Evolutionary conservation across 257 asterid species (phyloP).

Genomic region (Eucommia ulmoides): DNA sequence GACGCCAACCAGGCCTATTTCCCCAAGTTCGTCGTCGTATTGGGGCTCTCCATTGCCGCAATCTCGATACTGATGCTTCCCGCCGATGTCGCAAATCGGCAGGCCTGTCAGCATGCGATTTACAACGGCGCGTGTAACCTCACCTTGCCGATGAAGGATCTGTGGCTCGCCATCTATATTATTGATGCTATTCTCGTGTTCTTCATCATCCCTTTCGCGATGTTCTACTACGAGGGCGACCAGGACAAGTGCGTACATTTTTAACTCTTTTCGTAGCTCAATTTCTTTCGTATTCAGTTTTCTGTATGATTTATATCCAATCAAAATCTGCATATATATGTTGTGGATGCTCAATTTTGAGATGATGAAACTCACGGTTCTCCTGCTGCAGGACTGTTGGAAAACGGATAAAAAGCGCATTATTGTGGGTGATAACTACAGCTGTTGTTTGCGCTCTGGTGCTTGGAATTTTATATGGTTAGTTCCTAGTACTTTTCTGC

Average conservation of each 20-base stretch:
- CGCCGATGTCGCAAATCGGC: slow-evolving; percentile 93
- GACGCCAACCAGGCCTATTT: slow-evolving; percentile 96
- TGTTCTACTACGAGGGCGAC: slow-evolving; percentile 98
- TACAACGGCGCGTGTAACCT: slow-evolving; percentile 90
- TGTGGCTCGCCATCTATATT: slow-evolving; percentile 89
- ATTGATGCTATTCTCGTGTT: slow-evolving; percentile 85
- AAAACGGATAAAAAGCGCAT: slow-evolving; percentile 86
- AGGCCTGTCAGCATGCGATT: slow-evolving; percentile 89
- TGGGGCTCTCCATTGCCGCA: slow-evolving; percentile 92
- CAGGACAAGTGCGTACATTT: slow-evolving; percentile 60
- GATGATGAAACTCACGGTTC: too few relatives aligned
- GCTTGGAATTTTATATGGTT: slow-evolving; percentile 87
- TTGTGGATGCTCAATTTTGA: too few relatives aligned
- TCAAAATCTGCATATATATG: too few relatives aligned
- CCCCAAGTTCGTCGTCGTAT: slow-evolving; percentile 90
- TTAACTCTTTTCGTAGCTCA: neutral
- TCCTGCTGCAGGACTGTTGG: slow-evolving; percentile 52
- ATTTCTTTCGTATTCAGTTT: too few relatives aligned
- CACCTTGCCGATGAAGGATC: slow-evolving; percentile 93
- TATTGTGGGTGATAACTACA: slow-evolving; percentile 72
- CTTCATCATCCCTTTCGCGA: slow-evolving; percentile 89
- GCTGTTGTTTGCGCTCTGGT: slow-evolving; percentile 78
- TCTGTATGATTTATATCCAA: too few relatives aligned
- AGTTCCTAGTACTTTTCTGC: slow-evolving; percentile 6
- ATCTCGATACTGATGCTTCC: slow-evolving; percentile 95